phyloP scores from a whole-genome alignment of 257 asterid genomes.

The Ophiorrhiza pumila region DNA sequence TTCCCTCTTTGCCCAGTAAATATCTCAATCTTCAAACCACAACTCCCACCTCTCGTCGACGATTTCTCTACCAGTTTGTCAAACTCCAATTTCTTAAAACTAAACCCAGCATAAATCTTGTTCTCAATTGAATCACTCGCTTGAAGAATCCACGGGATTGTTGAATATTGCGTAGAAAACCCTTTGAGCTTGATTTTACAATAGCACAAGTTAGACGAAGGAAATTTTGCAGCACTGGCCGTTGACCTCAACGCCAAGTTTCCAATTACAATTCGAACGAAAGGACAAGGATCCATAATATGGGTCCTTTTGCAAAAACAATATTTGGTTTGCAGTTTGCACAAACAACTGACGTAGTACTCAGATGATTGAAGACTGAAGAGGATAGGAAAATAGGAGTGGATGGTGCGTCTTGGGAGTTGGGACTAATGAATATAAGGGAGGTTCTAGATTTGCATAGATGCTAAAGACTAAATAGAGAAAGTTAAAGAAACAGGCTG shows the following conservation, averaged over 20 bases:
- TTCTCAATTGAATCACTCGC: constrained; percentile 49
- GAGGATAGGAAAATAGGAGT: too few relatives aligned
- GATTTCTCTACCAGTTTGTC: constrained; percentile 47
- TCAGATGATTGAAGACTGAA: too few relatives aligned
- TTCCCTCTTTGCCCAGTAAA: constrained; percentile 33
- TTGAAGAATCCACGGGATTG: constrained; percentile 31
- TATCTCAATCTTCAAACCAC: constrained; percentile 50
- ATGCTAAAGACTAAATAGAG: neutral
- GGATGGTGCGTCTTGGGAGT: too few relatives aligned
- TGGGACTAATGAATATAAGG: neutral
- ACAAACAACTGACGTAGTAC: neutral
- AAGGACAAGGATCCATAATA: constrained; percentile 93
- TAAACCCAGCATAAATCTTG: constrained; percentile 51
- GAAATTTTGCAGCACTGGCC: neutral
- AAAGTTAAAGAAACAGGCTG: constrained; percentile 16
- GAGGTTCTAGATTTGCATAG: neutral
- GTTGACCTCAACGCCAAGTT: constrained; percentile 42
- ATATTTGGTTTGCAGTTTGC: too few relatives aligned
- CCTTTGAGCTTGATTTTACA: constrained; percentile 72
- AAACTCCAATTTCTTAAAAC: constrained; percentile 59
- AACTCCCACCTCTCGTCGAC: constrained; percentile 4
- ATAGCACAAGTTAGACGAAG: constrained; percentile 24
- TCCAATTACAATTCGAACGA: constrained; percentile 62
- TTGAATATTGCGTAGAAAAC: constrained; percentile 43
- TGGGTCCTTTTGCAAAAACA: too few relatives aligned